These are phyloP conservation scores for Aeminium ludgeri DNA, from an alignment of 495 filamentous ascomycete genomes.

Conservation along the genomic window DNA sequence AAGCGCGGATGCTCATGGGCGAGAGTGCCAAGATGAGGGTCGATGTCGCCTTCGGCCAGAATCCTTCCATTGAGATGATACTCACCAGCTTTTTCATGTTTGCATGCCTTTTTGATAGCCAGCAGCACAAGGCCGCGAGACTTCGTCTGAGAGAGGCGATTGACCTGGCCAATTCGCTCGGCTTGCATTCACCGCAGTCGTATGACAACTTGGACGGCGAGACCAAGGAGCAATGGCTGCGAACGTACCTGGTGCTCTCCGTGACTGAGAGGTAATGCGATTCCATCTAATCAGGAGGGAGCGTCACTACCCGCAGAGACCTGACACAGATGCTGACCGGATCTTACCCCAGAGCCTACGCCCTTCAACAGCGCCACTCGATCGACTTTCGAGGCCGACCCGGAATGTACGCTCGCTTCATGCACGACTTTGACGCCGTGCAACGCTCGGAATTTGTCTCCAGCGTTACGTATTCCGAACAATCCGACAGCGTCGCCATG, in stretches of 20 bases:
- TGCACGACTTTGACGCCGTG: neutral
- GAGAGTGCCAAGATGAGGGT: conserved; percentile 2
- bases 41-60: neutral
- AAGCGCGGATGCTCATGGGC: conserved; percentile 1
- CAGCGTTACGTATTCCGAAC: neutral
- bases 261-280: neutral
- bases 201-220: neutral
- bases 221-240: neutral
- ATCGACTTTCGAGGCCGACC: conserved; percentile 1
- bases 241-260: neutral
- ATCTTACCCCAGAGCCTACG: neutral
- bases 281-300: too few species aligned
- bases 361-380: conserved; percentile 1
- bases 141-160: conserved; percentile 1
- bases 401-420: neutral
- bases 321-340: too few species aligned
- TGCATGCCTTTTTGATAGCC: neutral
- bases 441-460: neutral
- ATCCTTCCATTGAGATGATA: conserved; percentile 4
- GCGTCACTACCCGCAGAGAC: too few species aligned
- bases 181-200: neutral
- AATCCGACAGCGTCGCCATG: neutral
- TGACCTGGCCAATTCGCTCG: conserved; percentile 1
- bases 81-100: conserved; percentile 1
- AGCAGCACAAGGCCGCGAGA: neutral